A percentile compares a stretch with the other conserved stretches of the same genome.
phyloP scores from a whole-genome alignment of 148 eudicot genomes.

The Rhododendron vialii region DNA sequence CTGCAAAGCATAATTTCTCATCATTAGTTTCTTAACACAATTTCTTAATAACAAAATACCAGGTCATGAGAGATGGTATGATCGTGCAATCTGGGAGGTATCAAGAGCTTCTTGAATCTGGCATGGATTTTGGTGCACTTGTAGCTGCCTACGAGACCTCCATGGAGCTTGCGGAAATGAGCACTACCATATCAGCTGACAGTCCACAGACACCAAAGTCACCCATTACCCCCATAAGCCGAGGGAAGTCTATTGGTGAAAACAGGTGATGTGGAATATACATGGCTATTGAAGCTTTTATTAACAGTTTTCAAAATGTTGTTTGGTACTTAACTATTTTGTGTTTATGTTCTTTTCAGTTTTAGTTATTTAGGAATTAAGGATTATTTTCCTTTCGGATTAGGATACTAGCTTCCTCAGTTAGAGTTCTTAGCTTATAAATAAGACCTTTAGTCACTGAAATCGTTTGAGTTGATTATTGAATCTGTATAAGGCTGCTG shows the following conservation, averaged over 20 bases:
- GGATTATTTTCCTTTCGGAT: no score
- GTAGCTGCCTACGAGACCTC: slow-evolving; percentile 56
- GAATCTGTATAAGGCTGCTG: no score
- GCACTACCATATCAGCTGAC: slow-evolving; percentile 18
- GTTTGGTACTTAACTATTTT: neutral
- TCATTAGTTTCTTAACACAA: neutral
- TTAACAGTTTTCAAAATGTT: neutral
- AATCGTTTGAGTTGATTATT: no score
- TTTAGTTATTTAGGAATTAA: no score
- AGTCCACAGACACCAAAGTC: slow-evolving; percentile 20
- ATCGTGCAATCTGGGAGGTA: slow-evolving; percentile 51
- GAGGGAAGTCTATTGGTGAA: slow-evolving; percentile 21
- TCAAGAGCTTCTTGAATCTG: slow-evolving; percentile 34
- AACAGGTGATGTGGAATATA: neutral
- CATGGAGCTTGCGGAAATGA: slow-evolving; percentile 50
- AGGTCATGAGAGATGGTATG: slow-evolving; percentile 51
- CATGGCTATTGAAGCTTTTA: neutral
- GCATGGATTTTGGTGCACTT: slow-evolving; percentile 36
- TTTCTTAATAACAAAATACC: neutral
- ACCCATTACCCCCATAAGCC: slow-evolving; percentile 23
- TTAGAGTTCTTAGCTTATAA: no score
- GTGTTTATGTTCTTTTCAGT: no score
- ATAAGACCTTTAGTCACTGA: no score
- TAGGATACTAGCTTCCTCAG: no score
- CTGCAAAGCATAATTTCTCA: neutral